Base-by-base conservation (phyloP, 2,329 filamentous ascomycete genomes). In the Fusarium penzigii region DNA sequence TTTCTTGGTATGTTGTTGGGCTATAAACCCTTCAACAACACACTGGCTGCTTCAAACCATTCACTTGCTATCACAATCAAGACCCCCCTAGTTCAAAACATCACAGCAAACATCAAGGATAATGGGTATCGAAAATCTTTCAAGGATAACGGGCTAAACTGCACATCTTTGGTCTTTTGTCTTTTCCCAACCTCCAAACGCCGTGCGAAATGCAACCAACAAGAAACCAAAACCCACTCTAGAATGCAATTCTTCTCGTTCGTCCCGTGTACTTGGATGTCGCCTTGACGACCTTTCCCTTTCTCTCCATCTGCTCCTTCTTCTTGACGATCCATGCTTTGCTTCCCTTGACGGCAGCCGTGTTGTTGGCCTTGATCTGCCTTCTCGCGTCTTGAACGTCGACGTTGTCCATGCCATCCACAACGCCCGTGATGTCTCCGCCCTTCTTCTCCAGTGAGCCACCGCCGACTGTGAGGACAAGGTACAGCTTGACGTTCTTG, bases 401-500 rank as follows among this genome's bases (percentile, higher is more conserved):
- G 7, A 97, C 91, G 39, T 82, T 88, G 17, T 94, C 89, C 91
- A 97, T 90, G 2, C 89, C 90, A 53, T 87, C 82, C 12, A 99
- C 91, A 3, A 96, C 89, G 6, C 90, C 89, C 0, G 92, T 97
- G 58, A 99, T 97, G 68, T 96, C 92, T 9, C 89, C 88, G 2
- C 82, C 81, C 42, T 70, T 72, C 32, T 75, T 77, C 2, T 77
- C 75, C 1, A 75, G 68, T 1, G 72, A 75, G 0, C 73, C 74
- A 4, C 84, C 84, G 32, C 93, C 94, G 2, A 96, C 94, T 0
- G 92, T 97, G 32, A 99, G 76, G 0, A 99, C 93, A 3, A 99
- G 79, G 70, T 99, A 99, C n/a, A 95, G 78, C 78, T 99, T 99
- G 62, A 88, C 85, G 68, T 92, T 97, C 80, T 99, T 99, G 38